These are phyloP conservation scores for Coemansia aciculifera DNA, from an alignment of 192 early-diverging fungal species.

Conservation along the genomic window DNA sequence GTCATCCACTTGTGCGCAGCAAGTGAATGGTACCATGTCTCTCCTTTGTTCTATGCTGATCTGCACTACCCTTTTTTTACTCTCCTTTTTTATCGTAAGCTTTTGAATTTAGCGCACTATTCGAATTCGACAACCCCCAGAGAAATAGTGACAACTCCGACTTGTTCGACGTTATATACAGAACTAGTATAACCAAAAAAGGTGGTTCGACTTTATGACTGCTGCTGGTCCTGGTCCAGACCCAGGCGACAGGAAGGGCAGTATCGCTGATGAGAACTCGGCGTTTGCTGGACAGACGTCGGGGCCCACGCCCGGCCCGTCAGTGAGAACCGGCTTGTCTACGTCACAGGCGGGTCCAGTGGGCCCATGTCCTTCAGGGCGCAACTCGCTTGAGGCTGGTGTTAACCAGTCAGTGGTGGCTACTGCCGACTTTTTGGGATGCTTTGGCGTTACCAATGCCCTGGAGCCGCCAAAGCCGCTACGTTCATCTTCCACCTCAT, in stretches of 20 bases:
- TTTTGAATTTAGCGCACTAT: neutral
- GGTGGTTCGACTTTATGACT: neutral
- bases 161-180: neutral
- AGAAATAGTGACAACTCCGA: slow-evolving; percentile 1
- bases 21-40: neutral
- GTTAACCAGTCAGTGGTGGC: neutral
- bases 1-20: neutral
- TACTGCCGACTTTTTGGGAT: neutral
- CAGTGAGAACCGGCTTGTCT: neutral
- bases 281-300: neutral
- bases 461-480: slow-evolving; percentile 4
- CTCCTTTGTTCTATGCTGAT: neutral
- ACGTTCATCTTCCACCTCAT: neutral
- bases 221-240: neutral
- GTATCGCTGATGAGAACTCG: neutral
- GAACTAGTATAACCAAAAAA: neutral
- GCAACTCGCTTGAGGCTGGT: neutral
- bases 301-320: neutral
- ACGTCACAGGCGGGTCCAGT: neutral
- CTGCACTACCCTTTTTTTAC: neutral
- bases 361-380: neutral
- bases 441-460: slow-evolving; percentile 7
- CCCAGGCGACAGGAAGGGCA: neutral
- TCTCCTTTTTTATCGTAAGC: neutral
- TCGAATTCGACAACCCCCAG: neutral